These are phyloP conservation scores for Ormosia semicastrata DNA, from an alignment of 306 rosid genomes.

Conservation along the genomic window DNA sequence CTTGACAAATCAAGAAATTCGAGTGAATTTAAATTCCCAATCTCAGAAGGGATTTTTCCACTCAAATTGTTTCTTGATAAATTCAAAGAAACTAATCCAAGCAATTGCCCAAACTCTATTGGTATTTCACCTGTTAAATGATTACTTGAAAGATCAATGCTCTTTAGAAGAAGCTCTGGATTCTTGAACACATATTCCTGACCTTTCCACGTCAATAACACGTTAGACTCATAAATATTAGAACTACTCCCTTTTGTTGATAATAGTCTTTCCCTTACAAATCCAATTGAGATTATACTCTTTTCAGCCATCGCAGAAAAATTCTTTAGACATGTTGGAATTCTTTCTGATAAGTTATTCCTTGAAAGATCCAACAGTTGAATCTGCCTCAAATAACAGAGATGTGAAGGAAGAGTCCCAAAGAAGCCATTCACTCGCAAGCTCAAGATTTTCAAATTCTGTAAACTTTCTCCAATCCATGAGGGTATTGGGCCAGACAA, in stretches of 20 bases:
- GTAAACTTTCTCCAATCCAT: slow-evolving; percentile 17
- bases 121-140: slow-evolving; percentile 4
- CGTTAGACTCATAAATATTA: neutral
- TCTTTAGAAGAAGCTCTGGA: neutral
- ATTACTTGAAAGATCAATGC: slow-evolving; percentile 36
- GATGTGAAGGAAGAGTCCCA: neutral
- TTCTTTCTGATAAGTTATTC: neutral
- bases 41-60: slow-evolving; percentile 14
- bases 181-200: neutral
- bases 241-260: no score
- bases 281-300: neutral
- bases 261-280: no score
- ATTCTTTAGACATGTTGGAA: neutral
- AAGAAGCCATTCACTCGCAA: neutral
- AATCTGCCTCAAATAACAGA: neutral
- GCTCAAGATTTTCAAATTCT: neutral
- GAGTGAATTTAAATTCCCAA: neutral
- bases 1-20: slow-evolving; percentile 25
- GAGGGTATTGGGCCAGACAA: neutral
- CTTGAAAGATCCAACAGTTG: neutral
- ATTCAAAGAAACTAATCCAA: slow-evolving; percentile 20
- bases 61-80: slow-evolving; percentile 17
- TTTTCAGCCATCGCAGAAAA: neutral
- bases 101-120: neutral
- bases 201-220: neutral